These are phyloP conservation scores for Amborella trichopoda DNA, from an alignment of 164 flowering plant genomes.

Conservation along the genomic window DNA sequence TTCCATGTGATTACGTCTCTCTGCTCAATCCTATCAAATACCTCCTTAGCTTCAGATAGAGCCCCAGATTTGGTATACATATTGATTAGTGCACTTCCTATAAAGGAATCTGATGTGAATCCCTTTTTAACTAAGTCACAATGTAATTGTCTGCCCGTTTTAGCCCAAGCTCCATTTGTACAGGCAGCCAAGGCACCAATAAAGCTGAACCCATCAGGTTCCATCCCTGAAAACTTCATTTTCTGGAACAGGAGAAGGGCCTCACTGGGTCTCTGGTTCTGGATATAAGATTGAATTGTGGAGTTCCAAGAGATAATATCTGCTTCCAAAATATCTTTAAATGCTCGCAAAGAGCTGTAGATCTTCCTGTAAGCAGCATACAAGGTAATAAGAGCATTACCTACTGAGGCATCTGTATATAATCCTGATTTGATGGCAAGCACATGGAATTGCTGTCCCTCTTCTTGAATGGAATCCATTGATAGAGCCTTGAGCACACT, in stretches of 20 bases:
- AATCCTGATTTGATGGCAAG: conserved; percentile 7
- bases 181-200: conserved; percentile 6
- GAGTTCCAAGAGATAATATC: conserved; percentile 10
- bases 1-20: conserved; percentile 12
- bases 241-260: conserved; percentile 5
- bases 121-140: conserved; percentile 8
- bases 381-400: conserved; percentile 12
- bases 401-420: conserved; percentile 6
- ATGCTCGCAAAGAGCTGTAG: conserved; percentile 2
- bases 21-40: conserved; percentile 4
- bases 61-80: conserved; percentile 9
- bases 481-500: conserved; percentile 10
- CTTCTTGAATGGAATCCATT: neutral
- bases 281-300: conserved; percentile 5
- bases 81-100: conserved; percentile 9
- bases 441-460: conserved; percentile 12
- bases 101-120: conserved; percentile 3
- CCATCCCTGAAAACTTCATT: conserved; percentile 5
- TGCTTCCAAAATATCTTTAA: conserved; percentile 2
- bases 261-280: conserved; percentile 7
- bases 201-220: conserved; percentile 9
- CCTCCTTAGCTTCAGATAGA: conserved; percentile 8
- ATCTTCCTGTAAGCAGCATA: conserved; percentile 9
- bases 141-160: conserved; percentile 6
- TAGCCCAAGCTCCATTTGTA: neutral